Conservation (phyloP, 345 rosid species). For the Boechera retrofracta region DNA sequence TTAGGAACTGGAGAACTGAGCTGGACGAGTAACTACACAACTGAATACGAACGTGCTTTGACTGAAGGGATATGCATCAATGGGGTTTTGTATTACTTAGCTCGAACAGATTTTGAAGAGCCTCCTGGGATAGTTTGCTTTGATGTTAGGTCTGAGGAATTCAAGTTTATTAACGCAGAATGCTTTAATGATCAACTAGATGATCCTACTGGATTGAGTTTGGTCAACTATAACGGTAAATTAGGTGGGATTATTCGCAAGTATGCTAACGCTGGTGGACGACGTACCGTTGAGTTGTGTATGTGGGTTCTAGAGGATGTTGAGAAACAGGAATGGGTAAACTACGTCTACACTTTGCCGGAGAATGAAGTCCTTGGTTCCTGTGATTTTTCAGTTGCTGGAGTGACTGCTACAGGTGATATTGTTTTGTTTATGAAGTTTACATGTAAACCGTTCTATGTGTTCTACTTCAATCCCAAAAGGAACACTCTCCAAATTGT, state of each 20-base stretch:
- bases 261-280: background rate
- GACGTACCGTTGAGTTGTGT: background rate
- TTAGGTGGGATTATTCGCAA: background rate
- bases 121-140: background rate
- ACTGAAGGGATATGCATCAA: conserved; percentile 9
- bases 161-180: background rate
- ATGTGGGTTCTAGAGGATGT: background rate
- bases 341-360: background rate
- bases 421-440: background rate
- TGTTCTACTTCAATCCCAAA: conserved; percentile 17
- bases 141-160: conserved; percentile 7
- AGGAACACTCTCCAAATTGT: background rate
- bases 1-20: too few species aligned
- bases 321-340: conserved; percentile 1
- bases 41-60: too few species aligned
- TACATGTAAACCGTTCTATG: background rate
- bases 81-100: conserved; percentile 11
- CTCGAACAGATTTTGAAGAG: rapidly evolving
- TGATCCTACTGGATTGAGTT: background rate
- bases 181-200: background rate
- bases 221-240: conserved; percentile 17
- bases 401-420: conserved; percentile 13
- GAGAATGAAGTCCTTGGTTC: background rate
- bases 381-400: background rate
- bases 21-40: too few species aligned